Evolutionary conservation across 2,329 filamentous ascomycete species (phyloP), one percentile per base, ranked within the genome.

Genomic region (Dactylonectria estremocensis): DNA sequence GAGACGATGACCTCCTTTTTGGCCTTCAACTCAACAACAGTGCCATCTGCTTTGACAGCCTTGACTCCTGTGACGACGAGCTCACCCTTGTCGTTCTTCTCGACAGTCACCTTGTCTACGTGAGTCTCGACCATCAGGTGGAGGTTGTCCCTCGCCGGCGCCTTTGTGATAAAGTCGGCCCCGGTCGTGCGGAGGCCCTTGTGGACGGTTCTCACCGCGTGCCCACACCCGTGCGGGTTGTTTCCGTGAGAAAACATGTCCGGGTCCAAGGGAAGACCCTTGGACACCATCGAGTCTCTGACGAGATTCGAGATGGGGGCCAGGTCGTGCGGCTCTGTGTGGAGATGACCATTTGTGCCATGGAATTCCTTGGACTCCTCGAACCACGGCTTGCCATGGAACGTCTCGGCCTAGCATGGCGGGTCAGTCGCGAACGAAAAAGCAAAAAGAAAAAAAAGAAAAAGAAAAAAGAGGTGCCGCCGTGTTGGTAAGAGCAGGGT

Each of bases 341-440:
- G 83, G 1, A 91, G 79, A 20, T 84, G 85, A 0, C 89, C 89
- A 10, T 81, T 76, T 53, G 83, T 79, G 1, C 87, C 87, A 68
- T 91, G 89, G 8, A 80, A 80, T 2, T 79, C 79, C 9, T 80
- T 74, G 48, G 84, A 80, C 2, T 83, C 84, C 37, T 88, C 75
- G 76, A 89, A 89, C 88, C 88, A 90, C 31, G 84, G 78, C 73
- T 90, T 90, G 20, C 78, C 74, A 62, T 90, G 85, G 71, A 90
- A 91, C 2, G 84, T 88, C 69, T 91, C 89, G 1, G 86, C 81
- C 86, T 82, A 54, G 3, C 18, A 5, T 31, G 4, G 52, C 49
- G 20, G 59, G 43, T 60, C 62, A 67, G 49, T 43, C 11, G 46
- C 31, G 20, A 40, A 40, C 0, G n/a, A 16, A 40, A 40, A 40